These are phyloP conservation scores for Yamadazyma sp. DNA, from an alignment of 1,139 yeast genomes.

Conservation along the genomic window DNA sequence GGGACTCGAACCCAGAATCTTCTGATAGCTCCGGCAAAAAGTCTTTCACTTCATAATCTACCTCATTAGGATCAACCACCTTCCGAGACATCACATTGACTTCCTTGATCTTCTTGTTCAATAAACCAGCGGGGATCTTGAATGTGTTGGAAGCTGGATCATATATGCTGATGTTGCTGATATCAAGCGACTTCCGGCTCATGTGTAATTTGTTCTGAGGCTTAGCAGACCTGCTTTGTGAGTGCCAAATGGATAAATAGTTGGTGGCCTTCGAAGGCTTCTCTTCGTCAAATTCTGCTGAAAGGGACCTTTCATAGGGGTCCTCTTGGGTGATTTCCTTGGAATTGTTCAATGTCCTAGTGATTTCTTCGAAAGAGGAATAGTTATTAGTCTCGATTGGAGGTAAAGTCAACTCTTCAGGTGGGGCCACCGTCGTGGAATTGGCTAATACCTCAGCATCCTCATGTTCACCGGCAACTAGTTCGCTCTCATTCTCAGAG, in stretches of 20 bases:
- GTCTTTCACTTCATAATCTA: slow-evolving; percentile 35
- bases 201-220: slow-evolving; percentile 1
- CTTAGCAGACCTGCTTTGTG: slow-evolving; percentile 23
- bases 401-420: slow-evolving; percentile 40
- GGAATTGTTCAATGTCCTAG: slow-evolving; percentile 22
- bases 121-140: slow-evolving; percentile 25
- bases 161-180: slow-evolving; percentile 15
- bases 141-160: slow-evolving; percentile 16
- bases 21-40: slow-evolving; percentile 48
- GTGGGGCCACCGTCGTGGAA: slow-evolving; percentile 44
- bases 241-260: slow-evolving; percentile 47
- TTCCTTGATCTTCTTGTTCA: slow-evolving; percentile 39
- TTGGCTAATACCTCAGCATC: slow-evolving; percentile 31
- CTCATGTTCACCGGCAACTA: slow-evolving; percentile 1
- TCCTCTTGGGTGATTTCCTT: slow-evolving; percentile 15
- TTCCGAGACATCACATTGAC: slow-evolving; percentile 46
- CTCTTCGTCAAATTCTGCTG: slow-evolving; percentile 44
- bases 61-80: slow-evolving; percentile 39
- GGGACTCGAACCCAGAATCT: slow-evolving; percentile 48
- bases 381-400: slow-evolving; percentile 30
- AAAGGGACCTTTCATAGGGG: slow-evolving; percentile 40
- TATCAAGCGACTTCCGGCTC: slow-evolving; percentile 11
- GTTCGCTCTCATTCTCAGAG: not conserved
- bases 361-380: slow-evolving; percentile 41
- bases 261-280: slow-evolving; percentile 22